A percentile compares a stretch with the other conserved stretches of the same genome.
Evolutionary conservation across 2,329 filamentous ascomycete species (phyloP).

Genomic region (Zymoseptoria passerinii): DNA sequence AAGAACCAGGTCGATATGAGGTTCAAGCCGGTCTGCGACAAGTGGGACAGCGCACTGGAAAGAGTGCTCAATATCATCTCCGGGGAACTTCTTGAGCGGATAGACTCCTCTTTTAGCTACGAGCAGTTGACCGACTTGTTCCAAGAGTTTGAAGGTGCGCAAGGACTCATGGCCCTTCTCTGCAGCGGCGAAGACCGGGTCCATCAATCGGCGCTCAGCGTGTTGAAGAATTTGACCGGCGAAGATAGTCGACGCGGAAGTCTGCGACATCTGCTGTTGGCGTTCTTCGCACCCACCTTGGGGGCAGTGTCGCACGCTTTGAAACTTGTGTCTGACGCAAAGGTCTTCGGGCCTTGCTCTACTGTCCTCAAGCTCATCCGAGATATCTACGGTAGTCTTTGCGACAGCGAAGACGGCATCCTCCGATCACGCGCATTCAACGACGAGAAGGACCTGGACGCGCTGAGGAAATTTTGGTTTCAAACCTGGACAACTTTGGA

Average conservation of each 20-base stretch:
- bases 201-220: slow-evolving; percentile 68
- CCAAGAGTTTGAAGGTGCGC: slow-evolving; percentile 57
- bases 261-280: slow-evolving; percentile 51
- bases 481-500: slow-evolving; percentile 74
- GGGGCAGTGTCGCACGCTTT: slow-evolving; percentile 50
- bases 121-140: slow-evolving; percentile 63
- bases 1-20: background rate
- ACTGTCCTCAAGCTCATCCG: slow-evolving; percentile 53
- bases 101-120: slow-evolving; percentile 63
- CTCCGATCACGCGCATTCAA: slow-evolving; percentile 52
- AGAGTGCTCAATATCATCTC: slow-evolving; percentile 57
- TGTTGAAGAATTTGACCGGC: slow-evolving; percentile 74
- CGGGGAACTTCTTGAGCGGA: slow-evolving; percentile 63
- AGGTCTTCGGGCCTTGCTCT: slow-evolving; percentile 51
- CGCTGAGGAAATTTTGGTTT: slow-evolving; percentile 72
- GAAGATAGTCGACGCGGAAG: slow-evolving; percentile 56
- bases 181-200: slow-evolving; percentile 73
- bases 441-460: slow-evolving; percentile 49
- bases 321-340: slow-evolving; percentile 47
- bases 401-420: slow-evolving; percentile 54
- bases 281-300: slow-evolving; percentile 49
- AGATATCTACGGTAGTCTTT: slow-evolving; percentile 56
- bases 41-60: slow-evolving; percentile 69
- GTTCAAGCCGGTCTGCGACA: slow-evolving; percentile 48
- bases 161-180: slow-evolving; percentile 67